Percentiles rank a stretch among this genome's conserved stretches.
These are phyloP conservation scores for Suhomyces kunorum DNA, from an alignment of 1,139 yeast genomes.

Conservation along the genomic window DNA sequence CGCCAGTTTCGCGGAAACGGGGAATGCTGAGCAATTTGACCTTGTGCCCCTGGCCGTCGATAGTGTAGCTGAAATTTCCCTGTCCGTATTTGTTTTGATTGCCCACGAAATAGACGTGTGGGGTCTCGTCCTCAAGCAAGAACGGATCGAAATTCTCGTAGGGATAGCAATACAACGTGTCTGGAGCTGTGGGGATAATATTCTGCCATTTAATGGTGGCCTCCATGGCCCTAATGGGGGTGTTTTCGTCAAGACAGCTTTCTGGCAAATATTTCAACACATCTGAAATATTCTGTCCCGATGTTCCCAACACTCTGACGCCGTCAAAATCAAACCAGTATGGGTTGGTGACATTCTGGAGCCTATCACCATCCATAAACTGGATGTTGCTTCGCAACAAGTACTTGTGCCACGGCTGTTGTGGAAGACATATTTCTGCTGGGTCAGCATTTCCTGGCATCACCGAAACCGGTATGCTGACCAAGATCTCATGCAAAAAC, in stretches of 20 bases:
- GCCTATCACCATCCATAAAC: conserved; percentile 40
- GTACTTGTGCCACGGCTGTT: conserved; percentile 81
- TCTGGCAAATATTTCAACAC: conserved; percentile 57
- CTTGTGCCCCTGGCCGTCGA: conserved; percentile 8
- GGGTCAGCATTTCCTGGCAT: conserved; percentile 91
- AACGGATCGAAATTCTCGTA: conserved; percentile 82
- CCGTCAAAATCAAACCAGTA: conserved; percentile 57
- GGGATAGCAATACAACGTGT: conserved; percentile 89
- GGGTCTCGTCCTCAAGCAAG: conserved; percentile 63
- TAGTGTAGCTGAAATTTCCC: conserved; percentile 26
- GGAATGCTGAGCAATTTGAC: conserved; percentile 72
- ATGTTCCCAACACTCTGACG: conserved; percentile 62
- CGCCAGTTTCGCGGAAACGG: conserved; percentile 62
- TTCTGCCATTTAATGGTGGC: conserved; percentile 81
- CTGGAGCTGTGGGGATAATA: conserved; percentile 94
- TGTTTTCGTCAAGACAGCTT: conserved; percentile 17
- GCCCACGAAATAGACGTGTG: conserved; percentile 85
- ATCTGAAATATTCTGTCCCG: conserved; percentile 86
- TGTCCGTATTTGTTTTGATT: conserved; percentile 68
- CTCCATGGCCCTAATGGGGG: conserved; percentile 48
- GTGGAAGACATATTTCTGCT: conserved; percentile 80
- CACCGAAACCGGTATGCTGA: conserved; percentile 65
- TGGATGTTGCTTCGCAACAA: conserved; percentile 55
- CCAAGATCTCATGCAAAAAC: conserved; percentile 58
- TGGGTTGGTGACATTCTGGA: conserved; percentile 72